Evolutionary conservation across 805 yeast species (phyloP).

Genomic region (Lipomyces spencermartinsiae): DNA sequence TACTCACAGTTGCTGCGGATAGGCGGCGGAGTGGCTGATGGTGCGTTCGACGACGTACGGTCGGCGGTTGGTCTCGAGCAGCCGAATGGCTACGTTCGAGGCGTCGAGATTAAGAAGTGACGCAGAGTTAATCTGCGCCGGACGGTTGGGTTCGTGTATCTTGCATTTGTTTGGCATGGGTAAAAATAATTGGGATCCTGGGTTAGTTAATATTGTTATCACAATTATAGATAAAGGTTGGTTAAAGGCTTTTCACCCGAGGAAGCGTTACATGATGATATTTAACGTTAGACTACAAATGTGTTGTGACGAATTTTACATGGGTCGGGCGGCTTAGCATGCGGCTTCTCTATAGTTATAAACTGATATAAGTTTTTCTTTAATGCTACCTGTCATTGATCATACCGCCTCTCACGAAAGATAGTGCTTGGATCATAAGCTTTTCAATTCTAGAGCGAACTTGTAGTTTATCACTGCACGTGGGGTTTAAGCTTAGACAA

Average conservation of each 20-base stretch:
- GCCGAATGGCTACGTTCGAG: not conserved
- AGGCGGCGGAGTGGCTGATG: slow-evolving; percentile 26
- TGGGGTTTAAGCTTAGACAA: too few relatives aligned
- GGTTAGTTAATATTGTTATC: not conserved
- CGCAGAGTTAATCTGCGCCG: not conserved
- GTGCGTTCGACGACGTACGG: slow-evolving; percentile 22
- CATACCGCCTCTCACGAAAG: too few relatives aligned
- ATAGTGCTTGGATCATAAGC: too few relatives aligned
- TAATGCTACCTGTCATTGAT: too few relatives aligned
- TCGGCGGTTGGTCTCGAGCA: not conserved
- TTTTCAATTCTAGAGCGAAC: too few relatives aligned
- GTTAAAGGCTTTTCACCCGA: not conserved
- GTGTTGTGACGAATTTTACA: not conserved
- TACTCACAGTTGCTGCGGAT: slow-evolving; percentile 21
- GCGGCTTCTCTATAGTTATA: not conserved
- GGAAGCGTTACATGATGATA: not conserved
- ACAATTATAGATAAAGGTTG: not conserved
- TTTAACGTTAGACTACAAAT: too few relatives aligned
- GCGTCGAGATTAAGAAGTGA: not conserved
- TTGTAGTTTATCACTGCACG: too few relatives aligned
- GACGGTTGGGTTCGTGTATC: not conserved
- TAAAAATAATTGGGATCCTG: not conserved
- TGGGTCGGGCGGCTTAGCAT: not conserved
- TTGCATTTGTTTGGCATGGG: not conserved
- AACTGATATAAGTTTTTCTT: not conserved